These are phyloP conservation scores for Tephrocybe rancida DNA, from an alignment of 768 basidiomycete species.

Conservation along the genomic window DNA sequence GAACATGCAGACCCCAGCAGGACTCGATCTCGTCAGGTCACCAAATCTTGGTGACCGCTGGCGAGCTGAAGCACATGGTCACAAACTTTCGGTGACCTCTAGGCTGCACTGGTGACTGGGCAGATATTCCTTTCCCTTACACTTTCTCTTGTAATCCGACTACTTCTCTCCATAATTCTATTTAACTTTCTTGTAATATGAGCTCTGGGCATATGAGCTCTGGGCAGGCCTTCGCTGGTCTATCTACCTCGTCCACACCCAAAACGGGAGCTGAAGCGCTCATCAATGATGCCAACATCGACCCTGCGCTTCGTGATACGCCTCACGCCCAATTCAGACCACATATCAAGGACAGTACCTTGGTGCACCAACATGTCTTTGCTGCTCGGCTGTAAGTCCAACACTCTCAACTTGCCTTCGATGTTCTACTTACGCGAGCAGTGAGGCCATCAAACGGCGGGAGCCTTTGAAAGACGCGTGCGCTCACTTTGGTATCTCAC, in stretches of 20 bases:
- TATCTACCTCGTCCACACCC: neutral
- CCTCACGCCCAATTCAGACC: neutral
- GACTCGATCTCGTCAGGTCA: neutral
- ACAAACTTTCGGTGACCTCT: neutral
- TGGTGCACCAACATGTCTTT: neutral
- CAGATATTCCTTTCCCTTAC: neutral
- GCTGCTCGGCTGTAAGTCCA: neutral
- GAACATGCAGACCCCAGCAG: neutral
- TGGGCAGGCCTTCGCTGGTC: no score
- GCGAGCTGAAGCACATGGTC: neutral
- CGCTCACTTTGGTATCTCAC: neutral
- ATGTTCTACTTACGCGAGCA: neutral
- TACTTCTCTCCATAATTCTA: no score
- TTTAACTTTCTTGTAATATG: no score
- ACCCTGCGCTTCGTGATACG: neutral
- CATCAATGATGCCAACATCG: slow-evolving; percentile 2
- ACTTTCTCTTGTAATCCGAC: no score
- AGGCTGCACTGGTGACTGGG: neutral
- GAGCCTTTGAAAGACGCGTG: neutral
- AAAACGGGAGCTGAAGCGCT: neutral
- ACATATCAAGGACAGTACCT: neutral
- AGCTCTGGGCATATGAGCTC: no score
- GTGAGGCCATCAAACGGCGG: neutral
- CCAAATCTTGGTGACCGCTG: neutral
- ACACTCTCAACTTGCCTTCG: neutral